Percentiles rank a stretch among this genome's conserved stretches.
Evolutionary conservation across 1,139 yeast species (phyloP).

Genomic region (Magnusiomyces suaveolens): DNA sequence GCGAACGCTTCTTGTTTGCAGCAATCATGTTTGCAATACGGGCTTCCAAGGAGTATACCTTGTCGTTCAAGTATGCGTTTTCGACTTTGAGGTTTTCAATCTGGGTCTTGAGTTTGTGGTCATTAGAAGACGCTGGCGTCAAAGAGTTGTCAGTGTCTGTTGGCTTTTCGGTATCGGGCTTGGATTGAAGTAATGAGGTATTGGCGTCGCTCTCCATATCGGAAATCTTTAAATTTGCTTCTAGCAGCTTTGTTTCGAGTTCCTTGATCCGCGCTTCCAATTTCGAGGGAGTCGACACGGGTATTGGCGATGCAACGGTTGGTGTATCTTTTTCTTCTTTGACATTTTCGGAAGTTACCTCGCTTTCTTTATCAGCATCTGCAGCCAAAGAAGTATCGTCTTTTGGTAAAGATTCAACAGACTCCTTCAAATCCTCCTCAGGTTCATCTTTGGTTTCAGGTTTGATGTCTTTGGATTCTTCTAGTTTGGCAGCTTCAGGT

Average conservation of each 20-base stretch:
- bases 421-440: constrained; percentile 14
- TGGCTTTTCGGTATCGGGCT: constrained; percentile 7
- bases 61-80: constrained; percentile 25
- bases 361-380: neutral
- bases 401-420: constrained; percentile 8
- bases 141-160: neutral
- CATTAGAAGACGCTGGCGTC: neutral
- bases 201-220: constrained; percentile 7
- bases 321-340: neutral
- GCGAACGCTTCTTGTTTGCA: constrained; percentile 7
- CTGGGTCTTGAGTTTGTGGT: constrained; percentile 10
- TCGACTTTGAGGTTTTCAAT: constrained; percentile 21
- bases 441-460: constrained; percentile 14
- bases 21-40: constrained; percentile 30
- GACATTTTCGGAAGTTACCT: neutral
- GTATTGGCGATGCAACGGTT: neutral
- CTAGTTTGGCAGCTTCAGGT: constrained; percentile 9
- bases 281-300: constrained; percentile 4
- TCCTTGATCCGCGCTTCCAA: constrained; percentile 11
- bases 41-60: constrained; percentile 33
- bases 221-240: constrained; percentile 5
- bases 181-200: constrained; percentile 1
- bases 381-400: neutral
- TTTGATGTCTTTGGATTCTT: constrained; percentile 12
- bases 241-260: constrained; percentile 3